Evolutionary conservation across 257 asterid species (phyloP).

Genomic region (Dorcoceras hygrometricum): DNA sequence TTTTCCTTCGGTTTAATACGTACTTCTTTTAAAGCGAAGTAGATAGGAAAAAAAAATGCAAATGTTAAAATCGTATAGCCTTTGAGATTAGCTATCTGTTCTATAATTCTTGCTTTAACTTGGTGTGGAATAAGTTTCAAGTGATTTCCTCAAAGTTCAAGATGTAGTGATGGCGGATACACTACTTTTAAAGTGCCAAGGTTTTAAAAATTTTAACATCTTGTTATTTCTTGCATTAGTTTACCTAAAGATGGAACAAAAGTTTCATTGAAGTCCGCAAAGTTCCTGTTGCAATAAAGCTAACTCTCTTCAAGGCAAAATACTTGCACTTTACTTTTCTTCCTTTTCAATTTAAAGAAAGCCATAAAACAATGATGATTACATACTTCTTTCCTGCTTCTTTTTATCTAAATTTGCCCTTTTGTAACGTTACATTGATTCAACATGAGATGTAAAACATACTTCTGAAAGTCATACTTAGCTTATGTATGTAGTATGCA

Average conservation of each 20-base stretch:
- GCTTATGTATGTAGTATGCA: neutral
- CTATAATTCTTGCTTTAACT: neutral
- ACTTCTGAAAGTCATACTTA: neutral
- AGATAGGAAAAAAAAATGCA: neutral
- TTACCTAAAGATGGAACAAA: neutral
- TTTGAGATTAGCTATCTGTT: neutral
- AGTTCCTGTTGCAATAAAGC: neutral
- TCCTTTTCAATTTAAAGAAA: slow-evolving; percentile 24
- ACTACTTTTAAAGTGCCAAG: neutral
- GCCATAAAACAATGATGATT: slow-evolving; percentile 31
- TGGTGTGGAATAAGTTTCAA: neutral
- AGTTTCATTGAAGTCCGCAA: neutral
- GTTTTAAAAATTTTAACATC: neutral
- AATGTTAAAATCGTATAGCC: neutral
- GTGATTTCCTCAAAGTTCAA: neutral
- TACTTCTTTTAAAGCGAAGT: neutral
- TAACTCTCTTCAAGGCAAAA: neutral
- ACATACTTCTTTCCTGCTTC: slow-evolving; percentile 23
- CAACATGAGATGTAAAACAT: slow-evolving; percentile 30
- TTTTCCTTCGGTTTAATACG: neutral
- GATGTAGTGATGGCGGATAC: neutral
- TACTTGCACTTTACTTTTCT: slow-evolving; percentile 30
- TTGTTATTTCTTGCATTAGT: neutral
- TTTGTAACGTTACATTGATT: slow-evolving; percentile 29
- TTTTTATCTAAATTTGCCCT: slow-evolving; percentile 24